Conservation (phyloP, 345 rosid species). For the Tarenaya hassleriana region DNA sequence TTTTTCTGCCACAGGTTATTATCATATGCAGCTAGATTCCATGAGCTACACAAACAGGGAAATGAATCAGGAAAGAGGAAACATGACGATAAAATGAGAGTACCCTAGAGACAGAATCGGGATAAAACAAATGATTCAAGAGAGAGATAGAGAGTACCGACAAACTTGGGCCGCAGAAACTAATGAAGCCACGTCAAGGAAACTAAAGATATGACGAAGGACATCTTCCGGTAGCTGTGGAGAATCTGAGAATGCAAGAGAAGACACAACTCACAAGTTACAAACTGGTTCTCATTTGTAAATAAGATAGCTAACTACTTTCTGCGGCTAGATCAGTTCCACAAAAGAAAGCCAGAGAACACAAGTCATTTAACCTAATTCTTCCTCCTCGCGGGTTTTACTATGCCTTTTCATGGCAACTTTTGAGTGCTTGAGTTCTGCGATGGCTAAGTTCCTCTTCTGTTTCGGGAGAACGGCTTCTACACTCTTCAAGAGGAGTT, state of each 20-base stretch:
- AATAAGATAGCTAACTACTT: too few species aligned
- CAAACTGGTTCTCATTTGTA: too few species aligned
- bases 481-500: slow-evolving; percentile 54
- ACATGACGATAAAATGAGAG: not conserved
- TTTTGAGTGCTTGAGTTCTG: slow-evolving; percentile 69
- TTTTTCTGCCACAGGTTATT: slow-evolving; percentile 50
- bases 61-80: slow-evolving; percentile 13
- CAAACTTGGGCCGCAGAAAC: slow-evolving; percentile 50
- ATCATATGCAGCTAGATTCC: slow-evolving; percentile 63
- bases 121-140: not conserved
- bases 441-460: slow-evolving; percentile 58
- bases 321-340: too few species aligned
- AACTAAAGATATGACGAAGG: slow-evolving; percentile 55
- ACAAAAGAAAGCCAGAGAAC: slow-evolving; percentile 3
- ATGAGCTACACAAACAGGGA: slow-evolving; percentile 48
- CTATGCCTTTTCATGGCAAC: slow-evolving; percentile 56
- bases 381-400: slow-evolving; percentile 40
- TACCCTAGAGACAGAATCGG: not conserved
- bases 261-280: not conserved
- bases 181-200: slow-evolving; percentile 58
- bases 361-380: slow-evolving; percentile 32
- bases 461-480: slow-evolving; percentile 75
- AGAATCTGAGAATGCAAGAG: slow-evolving; percentile 34
- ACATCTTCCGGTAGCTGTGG: slow-evolving; percentile 66
- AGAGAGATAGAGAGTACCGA: slow-evolving; percentile 38